Evolutionary conservation across 2,329 filamentous ascomycete species (phyloP), one percentile per base, ranked within the genome.

Genomic region (Aspergillus alliaceus): DNA sequence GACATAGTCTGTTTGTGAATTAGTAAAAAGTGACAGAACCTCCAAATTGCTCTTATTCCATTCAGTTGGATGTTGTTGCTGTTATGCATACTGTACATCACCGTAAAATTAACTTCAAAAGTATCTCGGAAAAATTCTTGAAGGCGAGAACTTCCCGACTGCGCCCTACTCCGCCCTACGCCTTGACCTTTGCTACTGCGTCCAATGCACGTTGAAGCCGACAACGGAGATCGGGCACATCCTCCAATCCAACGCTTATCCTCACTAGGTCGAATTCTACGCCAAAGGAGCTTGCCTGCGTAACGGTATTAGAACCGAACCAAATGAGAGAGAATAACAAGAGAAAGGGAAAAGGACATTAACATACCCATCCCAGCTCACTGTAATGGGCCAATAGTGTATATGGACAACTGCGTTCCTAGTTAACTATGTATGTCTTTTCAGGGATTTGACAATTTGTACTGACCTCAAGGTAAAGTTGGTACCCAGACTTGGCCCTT

Each of bases 401-500:
- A 72, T 96, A 99, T 0, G 95, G 95, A 49, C 89, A 96, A 56
- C 89, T 83, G 58, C n/a, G 53, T 37, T 34, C 49, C 11, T 27
- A 18, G 5, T 35, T 51, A 37, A 46, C 50, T 24, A 39, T n/a
- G 7, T 27, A n/a, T n/a, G n/a, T 24, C 35, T 35, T 40, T 4
- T 51, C 12, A 40, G n/a, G 15, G 14, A 18, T 27, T 34, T 50
- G 27, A 35, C 12, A 20, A 12, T 46, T 40, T 15, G 47, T 44
- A 64, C 69, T 63, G 57, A 82, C 80, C 79, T 89, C 35, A 99
- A 80, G 0, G 95, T 98, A 72, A 99, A 99, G 74, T 99, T 99
- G 0, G 95, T 98, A 2, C 95, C 95, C 50, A 99, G 79, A 74
- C 92, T 97, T 0, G 95, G 95, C 0, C 95, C 95, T 75, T 99